Base-by-base conservation (phyloP, 441 rosid genomes). In the Pelargonium citronellum region DNA sequence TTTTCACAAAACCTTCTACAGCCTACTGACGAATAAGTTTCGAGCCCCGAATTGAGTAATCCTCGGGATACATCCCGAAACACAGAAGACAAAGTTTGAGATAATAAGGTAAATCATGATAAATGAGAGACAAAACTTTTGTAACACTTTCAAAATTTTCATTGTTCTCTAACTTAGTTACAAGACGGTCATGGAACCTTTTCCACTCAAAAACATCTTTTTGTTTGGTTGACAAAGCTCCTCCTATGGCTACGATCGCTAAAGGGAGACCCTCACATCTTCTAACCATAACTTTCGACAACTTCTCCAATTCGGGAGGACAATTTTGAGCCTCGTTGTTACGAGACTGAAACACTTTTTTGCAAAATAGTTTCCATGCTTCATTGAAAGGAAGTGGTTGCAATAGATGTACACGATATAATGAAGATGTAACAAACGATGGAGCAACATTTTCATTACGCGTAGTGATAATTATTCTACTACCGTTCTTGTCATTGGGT, bases 1-100 rank as follows among this genome's bases (percentile, higher is more conserved):
- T 5, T 58, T 67, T 15, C 3, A 72, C 34, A 13, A 72, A 72
- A 5, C 75, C 75, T 37, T 73, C 67, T 2, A 71, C 70, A 4
- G 63, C 44, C 71, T 2, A 24, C 27, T 24, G 27, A 24, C 27
- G 27, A 0, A 2, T 24, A 24, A 24, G 27, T 2, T 2, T 24
- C 1, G 27, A 24, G 27, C 27, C 27, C 27, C 27, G 27, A n/a
- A 66, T 17, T 1, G 24, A 34, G n/a, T 39, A 66, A 0, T 46
- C 24, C 5, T 16, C 69, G 1, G 69, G 69, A 66, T 39, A 66
- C 53, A 39, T 6, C n/a, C 24, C 24, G 10, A 66, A 39, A 27
- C 43, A 66, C 51, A 66, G 19, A 24, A 66, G 20, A 41, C 69
- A 66, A 41, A 55, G 20, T 39, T 66, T 66, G 30, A 66, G 55